Base-by-base conservation (phyloP, 2,329 filamentous ascomycete genomes). In the Trichophyton benhamiae region DNA sequence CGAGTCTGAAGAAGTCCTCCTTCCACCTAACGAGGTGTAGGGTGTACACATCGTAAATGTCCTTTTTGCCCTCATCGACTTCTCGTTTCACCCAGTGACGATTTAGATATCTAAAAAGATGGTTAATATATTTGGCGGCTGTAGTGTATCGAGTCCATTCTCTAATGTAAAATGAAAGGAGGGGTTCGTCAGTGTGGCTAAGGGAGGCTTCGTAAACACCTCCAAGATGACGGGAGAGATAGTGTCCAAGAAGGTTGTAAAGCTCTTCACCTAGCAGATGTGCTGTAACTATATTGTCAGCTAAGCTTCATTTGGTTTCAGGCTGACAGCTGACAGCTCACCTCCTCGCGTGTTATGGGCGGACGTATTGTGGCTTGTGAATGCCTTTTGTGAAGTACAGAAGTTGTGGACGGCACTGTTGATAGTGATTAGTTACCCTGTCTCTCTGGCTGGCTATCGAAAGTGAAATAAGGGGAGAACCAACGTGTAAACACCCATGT, bases 71-170 rank as follows among this genome's bases (percentile, higher is more conserved):
- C 74, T 99, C 94, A 65, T 99, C 94, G 77, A 99, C 96, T 77
- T 99, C 94, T 33, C 94, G 83, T 81, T 96, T 99, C 1, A 99
- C 94, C 94, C 95, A 99, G 76, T 99, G 94, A 33, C 94, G 85
- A 72, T 99, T 99, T 27, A 99, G 83, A 72, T 99, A 99, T 60
- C 87, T 82, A 79, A 99, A 99, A 6, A 99, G 79, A 72, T 99
- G 92, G 75, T 99, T 95, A 73, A 96, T 94, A 77, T 95, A 99
- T 75, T 95, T 95, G 63, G 91, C 94, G 0, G 94, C 92, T 13
- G 88, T 89, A 1, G 94, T 99, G 77, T 96, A 99, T 64, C 94
- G 84, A 67, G 87, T 86, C 94, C 94, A 99, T 80, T 99, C 91
- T 71, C 88, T 85, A 74, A 97, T 99, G 74, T 99, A 99, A 75